Percentiles rank a stretch among this genome's conserved stretches.
Evolutionary conservation across 1,139 yeast species (phyloP).

Genomic region (Protomyces arabidopsidicola): DNA sequence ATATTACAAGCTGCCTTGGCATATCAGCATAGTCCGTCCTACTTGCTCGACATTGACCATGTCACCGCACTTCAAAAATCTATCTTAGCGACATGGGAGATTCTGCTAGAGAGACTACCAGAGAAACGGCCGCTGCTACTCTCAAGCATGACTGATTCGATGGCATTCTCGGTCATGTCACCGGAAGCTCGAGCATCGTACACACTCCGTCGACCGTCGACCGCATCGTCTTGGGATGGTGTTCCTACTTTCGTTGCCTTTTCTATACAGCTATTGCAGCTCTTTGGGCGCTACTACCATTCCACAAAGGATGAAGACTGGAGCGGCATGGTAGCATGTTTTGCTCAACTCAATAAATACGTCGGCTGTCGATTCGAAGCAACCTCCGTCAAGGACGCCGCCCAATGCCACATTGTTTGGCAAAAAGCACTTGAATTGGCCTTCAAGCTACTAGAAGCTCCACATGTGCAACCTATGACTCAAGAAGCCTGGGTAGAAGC

Average conservation of each 20-base stretch:
- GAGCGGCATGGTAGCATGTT: neutral
- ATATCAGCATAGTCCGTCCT: slow-evolving; percentile 13
- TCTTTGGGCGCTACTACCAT: neutral
- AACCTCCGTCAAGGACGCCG: neutral
- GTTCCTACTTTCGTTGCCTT: slow-evolving; percentile 14
- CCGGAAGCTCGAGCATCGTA: neutral
- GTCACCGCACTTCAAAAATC: slow-evolving; percentile 14
- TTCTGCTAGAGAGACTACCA: slow-evolving; percentile 1
- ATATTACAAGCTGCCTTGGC: slow-evolving; percentile 1
- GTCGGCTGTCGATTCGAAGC: neutral
- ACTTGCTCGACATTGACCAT: slow-evolving; percentile 26
- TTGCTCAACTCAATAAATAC: neutral
- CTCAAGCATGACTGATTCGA: neutral
- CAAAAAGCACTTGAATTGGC: neutral
- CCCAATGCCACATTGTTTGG: slow-evolving; percentile 3
- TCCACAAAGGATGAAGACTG: neutral
- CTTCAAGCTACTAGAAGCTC: neutral
- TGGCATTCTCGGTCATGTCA: neutral
- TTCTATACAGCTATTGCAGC: neutral
- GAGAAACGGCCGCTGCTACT: neutral
- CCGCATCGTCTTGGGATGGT: slow-evolving; percentile 11
- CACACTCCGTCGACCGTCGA: neutral
- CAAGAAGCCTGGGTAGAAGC: neutral
- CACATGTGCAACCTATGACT: neutral
- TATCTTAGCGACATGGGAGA: neutral